phyloP scores from a whole-genome alignment of 805 yeast species.

The Komagataella phaffii region DNA sequence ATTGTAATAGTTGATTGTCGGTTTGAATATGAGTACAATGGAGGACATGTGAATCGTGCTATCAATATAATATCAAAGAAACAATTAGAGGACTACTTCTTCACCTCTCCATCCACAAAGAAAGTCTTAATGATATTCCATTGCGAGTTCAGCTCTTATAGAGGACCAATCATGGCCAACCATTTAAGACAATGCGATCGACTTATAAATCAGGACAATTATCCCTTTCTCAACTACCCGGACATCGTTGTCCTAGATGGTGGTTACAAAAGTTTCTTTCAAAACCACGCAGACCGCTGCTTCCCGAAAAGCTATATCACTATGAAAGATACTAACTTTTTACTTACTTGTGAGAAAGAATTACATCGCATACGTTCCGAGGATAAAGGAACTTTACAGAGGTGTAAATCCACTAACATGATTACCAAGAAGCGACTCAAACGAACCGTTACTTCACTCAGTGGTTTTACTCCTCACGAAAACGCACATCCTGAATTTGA shows the following conservation, averaged over 20 bases:
- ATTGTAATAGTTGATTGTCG: conserved; percentile 72
- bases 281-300: conserved; percentile 43
- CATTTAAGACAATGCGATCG: conserved; percentile 80
- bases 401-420: conserved; percentile 2
- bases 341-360: conserved; percentile 29
- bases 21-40: conserved; percentile 81
- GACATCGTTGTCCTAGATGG: conserved; percentile 84
- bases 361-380: conserved; percentile 24
- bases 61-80: conserved; percentile 61
- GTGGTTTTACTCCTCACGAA: neutral
- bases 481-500: neutral
- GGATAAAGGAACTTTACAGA: conserved; percentile 8
- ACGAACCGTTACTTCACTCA: neutral
- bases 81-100: conserved; percentile 48
- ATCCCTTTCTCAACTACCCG: conserved; percentile 78
- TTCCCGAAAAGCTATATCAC: conserved; percentile 70
- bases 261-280: conserved; percentile 76
- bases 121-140: conserved; percentile 65
- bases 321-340: conserved; percentile 57
- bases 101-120: conserved; percentile 11
- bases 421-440: neutral
- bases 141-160: conserved; percentile 84
- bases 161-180: conserved; percentile 91
- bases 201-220: conserved; percentile 51
- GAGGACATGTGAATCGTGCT: conserved; percentile 87